phyloP scores from a whole-genome alignment of 2,329 filamentous ascomycete genomes.

The Aspergillus candidus region DNA sequence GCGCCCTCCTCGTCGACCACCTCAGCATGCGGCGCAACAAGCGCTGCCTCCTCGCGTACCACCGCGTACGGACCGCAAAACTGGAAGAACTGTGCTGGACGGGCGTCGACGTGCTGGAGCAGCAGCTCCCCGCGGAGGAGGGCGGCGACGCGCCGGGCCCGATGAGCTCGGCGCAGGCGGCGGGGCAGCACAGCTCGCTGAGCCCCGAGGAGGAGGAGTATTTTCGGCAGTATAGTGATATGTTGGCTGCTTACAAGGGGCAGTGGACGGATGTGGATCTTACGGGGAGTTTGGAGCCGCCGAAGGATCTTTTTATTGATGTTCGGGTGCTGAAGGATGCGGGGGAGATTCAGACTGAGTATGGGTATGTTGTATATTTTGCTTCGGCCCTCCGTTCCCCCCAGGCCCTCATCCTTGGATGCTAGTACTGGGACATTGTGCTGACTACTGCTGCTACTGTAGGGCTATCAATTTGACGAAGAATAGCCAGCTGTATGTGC shows the following conservation, averaged over 20 bases:
- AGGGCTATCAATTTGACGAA: constrained; percentile 94
- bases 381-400: background rate
- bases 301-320: constrained; percentile 94
- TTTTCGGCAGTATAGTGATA: constrained; percentile 81
- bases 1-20: constrained; percentile 85
- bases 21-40: constrained; percentile 95
- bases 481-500: constrained; percentile 96
- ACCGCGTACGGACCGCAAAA: constrained; percentile 82
- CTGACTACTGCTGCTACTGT: constrained; percentile 20
- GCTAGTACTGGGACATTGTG: no score
- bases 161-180: constrained; percentile 41
- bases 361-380: constrained; percentile 61
- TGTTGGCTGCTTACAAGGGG: constrained; percentile 93
- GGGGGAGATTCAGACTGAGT: constrained; percentile 98
- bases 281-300: constrained; percentile 87
- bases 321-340: constrained; percentile 93
- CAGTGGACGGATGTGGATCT: constrained; percentile 98
- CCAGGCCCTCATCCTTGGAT: no score
- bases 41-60: constrained; percentile 88
- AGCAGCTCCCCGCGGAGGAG: constrained; percentile 50
- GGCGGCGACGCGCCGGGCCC: constrained; percentile 15
- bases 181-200: constrained; percentile 58
- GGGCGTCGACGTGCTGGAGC: constrained; percentile 74
- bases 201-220: constrained; percentile 97
- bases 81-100: constrained; percentile 92